Conservation (phyloP, 257 asterid species). For the Solanum bukasovii region DNA sequence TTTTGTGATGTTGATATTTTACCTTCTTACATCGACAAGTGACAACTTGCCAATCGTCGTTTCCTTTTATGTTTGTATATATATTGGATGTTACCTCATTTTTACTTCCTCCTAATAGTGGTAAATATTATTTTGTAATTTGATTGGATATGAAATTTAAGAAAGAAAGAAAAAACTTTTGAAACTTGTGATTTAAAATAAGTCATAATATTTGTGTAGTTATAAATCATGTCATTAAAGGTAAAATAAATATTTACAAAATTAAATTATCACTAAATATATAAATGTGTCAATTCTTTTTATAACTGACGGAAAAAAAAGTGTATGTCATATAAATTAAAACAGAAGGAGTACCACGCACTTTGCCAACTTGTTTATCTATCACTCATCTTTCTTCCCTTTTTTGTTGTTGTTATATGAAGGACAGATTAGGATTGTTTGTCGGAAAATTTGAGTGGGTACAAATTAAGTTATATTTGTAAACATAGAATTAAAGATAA, state of each 20-base stretch:
- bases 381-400: not conserved
- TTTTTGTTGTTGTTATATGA: not conserved
- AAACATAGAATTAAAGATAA: too few relatives aligned
- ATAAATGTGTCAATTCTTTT: too few relatives aligned
- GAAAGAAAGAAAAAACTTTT: too few relatives aligned
- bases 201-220: too few relatives aligned
- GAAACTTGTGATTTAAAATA: too few relatives aligned
- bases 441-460: not conserved
- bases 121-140: not conserved
- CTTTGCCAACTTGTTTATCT: not conserved
- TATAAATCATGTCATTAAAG: too few relatives aligned
- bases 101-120: not conserved
- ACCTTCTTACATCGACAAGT: not conserved
- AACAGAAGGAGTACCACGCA: not conserved
- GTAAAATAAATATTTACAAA: too few relatives aligned
- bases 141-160: too few relatives aligned
- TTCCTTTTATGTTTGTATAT: not conserved
- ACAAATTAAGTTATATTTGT: too few relatives aligned
- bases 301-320: too few relatives aligned
- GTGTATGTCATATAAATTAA: too few relatives aligned
- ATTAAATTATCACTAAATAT: too few relatives aligned
- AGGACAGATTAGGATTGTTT: not conserved
- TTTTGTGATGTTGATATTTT: not conserved
- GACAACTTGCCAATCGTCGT: not conserved
- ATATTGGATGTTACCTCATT: not conserved